phyloP scores from a whole-genome alignment of 2,329 filamentous ascomycete genomes.

The Nakataea oryzae region DNA sequence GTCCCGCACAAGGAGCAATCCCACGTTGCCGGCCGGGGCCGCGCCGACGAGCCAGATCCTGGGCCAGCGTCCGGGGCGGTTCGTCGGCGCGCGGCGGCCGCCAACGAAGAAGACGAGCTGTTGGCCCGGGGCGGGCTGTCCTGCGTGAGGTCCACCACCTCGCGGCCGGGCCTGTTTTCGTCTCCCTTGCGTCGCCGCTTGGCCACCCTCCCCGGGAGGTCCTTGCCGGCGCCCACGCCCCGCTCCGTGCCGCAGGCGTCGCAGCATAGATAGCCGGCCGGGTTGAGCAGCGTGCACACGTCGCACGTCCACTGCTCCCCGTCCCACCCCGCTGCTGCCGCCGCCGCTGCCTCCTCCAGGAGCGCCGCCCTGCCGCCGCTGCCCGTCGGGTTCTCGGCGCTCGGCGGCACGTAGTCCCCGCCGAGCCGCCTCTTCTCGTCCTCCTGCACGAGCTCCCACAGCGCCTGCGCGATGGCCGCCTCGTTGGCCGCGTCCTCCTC shows the following conservation, averaged over 20 bases:
- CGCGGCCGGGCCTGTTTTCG: slow-evolving; percentile 5
- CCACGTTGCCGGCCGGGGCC: slow-evolving; percentile 9
- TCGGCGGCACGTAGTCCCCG: slow-evolving; percentile 37
- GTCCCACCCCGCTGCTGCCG: background rate
- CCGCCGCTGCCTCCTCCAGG: slow-evolving; percentile 4
- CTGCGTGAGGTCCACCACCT: background rate
- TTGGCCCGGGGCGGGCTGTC: background rate
- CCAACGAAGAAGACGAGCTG: background rate
- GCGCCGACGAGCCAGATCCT: background rate
- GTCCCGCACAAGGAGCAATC: slow-evolving; percentile 39
- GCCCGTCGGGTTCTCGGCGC: slow-evolving; percentile 39
- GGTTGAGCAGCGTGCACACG: slow-evolving; percentile 48
- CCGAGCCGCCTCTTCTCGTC: slow-evolving; percentile 52
- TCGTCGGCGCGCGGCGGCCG: background rate
- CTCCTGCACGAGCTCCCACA: slow-evolving; percentile 80
- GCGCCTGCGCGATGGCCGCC: slow-evolving; percentile 70
- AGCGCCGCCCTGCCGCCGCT: slow-evolving; percentile 23
- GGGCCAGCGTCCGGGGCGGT: background rate
- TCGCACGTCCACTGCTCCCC: slow-evolving; percentile 36
- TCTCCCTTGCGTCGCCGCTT: background rate
- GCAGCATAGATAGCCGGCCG: slow-evolving; percentile 37
- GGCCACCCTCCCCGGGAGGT: slow-evolving; percentile 5
- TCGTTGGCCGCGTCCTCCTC: slow-evolving; percentile 88
- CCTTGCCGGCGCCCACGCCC: slow-evolving; percentile 13
- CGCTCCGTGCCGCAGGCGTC: slow-evolving; percentile 43